phyloP scores from a whole-genome alignment of 2,329 filamentous ascomycete genomes.

The Leptodontidium sp. region DNA sequence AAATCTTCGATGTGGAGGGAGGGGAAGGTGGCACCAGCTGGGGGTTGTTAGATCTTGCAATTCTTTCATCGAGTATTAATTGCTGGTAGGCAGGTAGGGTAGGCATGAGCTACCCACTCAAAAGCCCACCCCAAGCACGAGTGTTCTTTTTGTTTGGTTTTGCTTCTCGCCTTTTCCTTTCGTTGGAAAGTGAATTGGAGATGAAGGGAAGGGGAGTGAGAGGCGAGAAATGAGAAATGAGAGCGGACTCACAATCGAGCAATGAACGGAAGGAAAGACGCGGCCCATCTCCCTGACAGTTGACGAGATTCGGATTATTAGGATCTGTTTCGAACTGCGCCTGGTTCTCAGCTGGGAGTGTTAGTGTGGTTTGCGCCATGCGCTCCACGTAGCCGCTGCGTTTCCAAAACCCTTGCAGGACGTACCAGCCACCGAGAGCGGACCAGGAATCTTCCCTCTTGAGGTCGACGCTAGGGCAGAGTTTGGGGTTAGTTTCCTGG shows the following conservation, averaged over 20 bases:
- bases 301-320: neutral
- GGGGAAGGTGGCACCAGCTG: conserved; percentile 52
- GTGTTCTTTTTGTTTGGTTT: no score
- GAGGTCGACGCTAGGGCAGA: conserved; percentile 9
- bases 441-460: conserved; percentile 10
- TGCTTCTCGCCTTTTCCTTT: no score
- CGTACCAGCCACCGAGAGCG: conserved; percentile 27
- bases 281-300: conserved; percentile 39
- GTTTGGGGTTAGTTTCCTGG: conserved; percentile 19
- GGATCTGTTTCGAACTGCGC: neutral
- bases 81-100: no score
- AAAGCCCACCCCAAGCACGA: no score
- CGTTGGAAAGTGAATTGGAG: neutral
- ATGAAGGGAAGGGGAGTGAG: neutral
- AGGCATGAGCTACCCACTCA: no score
- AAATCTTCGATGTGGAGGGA: conserved; percentile 50
- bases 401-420: conserved; percentile 39
- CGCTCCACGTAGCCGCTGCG: conserved; percentile 31
- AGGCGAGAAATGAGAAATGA: neutral
- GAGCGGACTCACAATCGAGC: conserved; percentile 47
- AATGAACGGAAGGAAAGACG: conserved; percentile 48
- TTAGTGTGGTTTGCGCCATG: conserved; percentile 8
- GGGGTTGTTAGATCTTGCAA: neutral
- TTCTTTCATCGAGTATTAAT: neutral
- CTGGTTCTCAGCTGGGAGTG: neutral